Evolutionary conservation across 2,329 filamentous ascomycete genomes (phyloP).

Genomic region (Periconia sp.): DNA sequence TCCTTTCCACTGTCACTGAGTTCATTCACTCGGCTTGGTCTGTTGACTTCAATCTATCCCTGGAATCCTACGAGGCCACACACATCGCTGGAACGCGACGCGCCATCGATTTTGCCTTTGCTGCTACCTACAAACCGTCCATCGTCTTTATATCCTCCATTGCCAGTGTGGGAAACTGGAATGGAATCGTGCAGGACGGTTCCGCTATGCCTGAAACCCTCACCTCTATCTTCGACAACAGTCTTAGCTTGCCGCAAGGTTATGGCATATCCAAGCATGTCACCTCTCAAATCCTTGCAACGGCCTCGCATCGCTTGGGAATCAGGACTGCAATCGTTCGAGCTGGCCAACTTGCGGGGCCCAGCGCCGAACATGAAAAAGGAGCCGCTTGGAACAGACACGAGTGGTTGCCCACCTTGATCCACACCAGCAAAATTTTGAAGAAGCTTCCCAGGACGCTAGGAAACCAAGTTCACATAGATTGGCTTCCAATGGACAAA

Average conservation of each 20-base stretch:
- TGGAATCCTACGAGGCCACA: slow-evolving; percentile 51
- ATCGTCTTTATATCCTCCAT: slow-evolving; percentile 13
- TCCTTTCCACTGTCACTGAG: slow-evolving; percentile 15
- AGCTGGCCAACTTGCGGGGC: slow-evolving; percentile 47
- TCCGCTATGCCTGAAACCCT: no score
- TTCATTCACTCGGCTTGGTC: slow-evolving; percentile 44
- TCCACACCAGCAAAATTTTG: slow-evolving; percentile 8
- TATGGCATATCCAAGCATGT: slow-evolving; percentile 53
- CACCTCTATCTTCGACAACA: neutral
- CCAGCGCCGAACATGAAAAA: slow-evolving; percentile 1
- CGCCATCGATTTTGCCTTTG: slow-evolving; percentile 1
- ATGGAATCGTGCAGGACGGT: slow-evolving; percentile 1
- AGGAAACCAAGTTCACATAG: slow-evolving; percentile 3
- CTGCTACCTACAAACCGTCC: neutral
- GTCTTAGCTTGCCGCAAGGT: no score
- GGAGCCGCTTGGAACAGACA: slow-evolving; percentile 12
- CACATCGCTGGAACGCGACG: slow-evolving; percentile 5
- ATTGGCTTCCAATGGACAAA: slow-evolving; percentile 19
- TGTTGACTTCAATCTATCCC: slow-evolving; percentile 42
- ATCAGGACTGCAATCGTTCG: slow-evolving; percentile 18
- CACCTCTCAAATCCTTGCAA: slow-evolving; percentile 43
- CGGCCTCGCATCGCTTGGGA: slow-evolving; percentile 1
- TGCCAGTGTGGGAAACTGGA: slow-evolving; percentile 7
- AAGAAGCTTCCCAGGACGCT: slow-evolving; percentile 4
- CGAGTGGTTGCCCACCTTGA: slow-evolving; percentile 14